Base-by-base conservation (phyloP, 768 basidiomycete genomes). In the Phallus indusiatus region DNA sequence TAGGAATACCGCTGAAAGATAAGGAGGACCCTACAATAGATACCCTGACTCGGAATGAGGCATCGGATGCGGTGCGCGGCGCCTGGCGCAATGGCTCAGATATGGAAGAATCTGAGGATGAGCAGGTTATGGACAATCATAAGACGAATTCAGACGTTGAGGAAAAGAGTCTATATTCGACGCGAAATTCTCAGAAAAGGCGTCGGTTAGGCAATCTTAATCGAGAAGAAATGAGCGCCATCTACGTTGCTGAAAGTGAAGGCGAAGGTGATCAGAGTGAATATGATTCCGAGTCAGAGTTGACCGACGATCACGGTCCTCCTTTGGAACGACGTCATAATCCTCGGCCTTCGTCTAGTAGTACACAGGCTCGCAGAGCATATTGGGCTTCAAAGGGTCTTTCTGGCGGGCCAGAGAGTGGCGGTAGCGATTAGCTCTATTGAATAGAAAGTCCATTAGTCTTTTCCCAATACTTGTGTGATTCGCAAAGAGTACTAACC, bases 181-280 rank as follows among this genome's bases (percentile, higher is more conserved):
- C 33, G 47, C 47, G 61, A 53, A 22, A 47, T 36, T 47, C 34
- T 24, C 21, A 34, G 21, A 21, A 63, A 58, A 33, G 22, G 9
- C 20, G 48, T 49, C 37, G 34, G 47, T 22, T 57, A n/a, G 28
- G 53, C 59, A 46, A 37, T 61, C 11, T 21, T 16, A 42, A 55
- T 37, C 50, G 16, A 8, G 8, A n/a, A 21, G 8, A 33, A 35
- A 36, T 51, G 34, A 24, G 20, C 24, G 28, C 57, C n/a, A 28
- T 60, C 14, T 60, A 64, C 22, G 65, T 66, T 12, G 63, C 61
- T 18, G 67, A 66, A 2, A 68, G 61, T 21, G 69, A 73, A 47
- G 70, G 81, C n/a, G 84, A 82, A 59, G 75, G 73, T 3, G 85
- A 12, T 17, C n/a, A 18, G 35, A 2, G 47, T 24, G 34, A 52